Percentiles rank a stretch among this genome's conserved stretches.
Evolutionary conservation across 495 filamentous ascomycete genomes (phyloP).

Genomic region (Penicillium subrubescens): DNA sequence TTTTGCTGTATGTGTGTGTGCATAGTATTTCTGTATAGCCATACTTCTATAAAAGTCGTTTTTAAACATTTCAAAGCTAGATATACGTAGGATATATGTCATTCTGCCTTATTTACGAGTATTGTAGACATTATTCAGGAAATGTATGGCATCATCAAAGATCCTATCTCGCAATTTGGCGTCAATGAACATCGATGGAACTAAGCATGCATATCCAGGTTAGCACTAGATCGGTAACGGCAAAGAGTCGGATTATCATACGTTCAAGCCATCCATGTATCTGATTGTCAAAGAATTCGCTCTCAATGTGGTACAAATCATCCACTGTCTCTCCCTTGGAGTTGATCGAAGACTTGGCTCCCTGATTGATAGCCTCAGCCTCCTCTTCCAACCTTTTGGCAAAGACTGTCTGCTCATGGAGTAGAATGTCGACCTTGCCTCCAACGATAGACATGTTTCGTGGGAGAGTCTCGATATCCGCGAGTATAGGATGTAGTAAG

Average conservation of each 20-base stretch:
- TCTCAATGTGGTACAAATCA: neutral
- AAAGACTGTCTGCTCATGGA: neutral
- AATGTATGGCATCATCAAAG: neutral
- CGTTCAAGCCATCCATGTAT: neutral
- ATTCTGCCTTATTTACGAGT: neutral
- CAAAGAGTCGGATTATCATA: neutral
- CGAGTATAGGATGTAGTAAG: neutral
- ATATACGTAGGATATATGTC: neutral
- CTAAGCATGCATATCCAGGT: neutral
- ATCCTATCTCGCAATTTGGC: neutral
- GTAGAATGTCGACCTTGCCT: neutral
- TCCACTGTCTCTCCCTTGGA: neutral
- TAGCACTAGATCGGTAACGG: neutral
- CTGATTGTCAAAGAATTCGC: neutral
- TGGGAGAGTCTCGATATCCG: neutral
- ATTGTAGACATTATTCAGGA: neutral
- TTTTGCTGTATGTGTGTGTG: conserved; percentile 27
- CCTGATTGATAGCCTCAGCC: neutral
- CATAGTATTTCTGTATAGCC: conserved; percentile 37
- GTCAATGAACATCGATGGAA: neutral
- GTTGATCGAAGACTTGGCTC: neutral
- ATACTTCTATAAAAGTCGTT: conserved; percentile 31
- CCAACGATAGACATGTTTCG: neutral
- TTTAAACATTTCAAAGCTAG: neutral
- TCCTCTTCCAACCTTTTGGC: neutral